These are phyloP conservation scores for Solanum chiquidenum DNA, from an alignment of 257 asterid genomes.

Conservation along the genomic window DNA sequence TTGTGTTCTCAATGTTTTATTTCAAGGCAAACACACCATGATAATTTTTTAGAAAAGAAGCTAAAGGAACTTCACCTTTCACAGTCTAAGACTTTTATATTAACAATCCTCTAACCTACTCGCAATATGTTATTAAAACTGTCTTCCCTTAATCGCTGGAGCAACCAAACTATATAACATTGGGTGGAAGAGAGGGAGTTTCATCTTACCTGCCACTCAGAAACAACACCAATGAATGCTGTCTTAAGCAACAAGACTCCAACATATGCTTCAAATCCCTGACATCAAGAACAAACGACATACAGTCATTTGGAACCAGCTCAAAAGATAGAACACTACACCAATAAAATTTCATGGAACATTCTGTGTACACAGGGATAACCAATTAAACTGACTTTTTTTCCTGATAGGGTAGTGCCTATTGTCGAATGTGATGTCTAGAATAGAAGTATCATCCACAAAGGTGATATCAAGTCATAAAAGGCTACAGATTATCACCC, in stretches of 20 bases:
- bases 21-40: not conserved
- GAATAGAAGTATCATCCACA: not conserved
- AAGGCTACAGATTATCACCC: not conserved
- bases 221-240: slow-evolving; percentile 53
- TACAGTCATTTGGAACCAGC: not conserved
- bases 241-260: slow-evolving; percentile 80
- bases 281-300: slow-evolving; percentile 11
- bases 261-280: slow-evolving; percentile 90
- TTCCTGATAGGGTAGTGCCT: not conserved
- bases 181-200: not conserved
- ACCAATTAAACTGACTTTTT: not conserved
- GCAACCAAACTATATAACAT: not conserved
- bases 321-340: not conserved
- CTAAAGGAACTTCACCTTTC: not conserved
- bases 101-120: not conserved
- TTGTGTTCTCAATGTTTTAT: not conserved
- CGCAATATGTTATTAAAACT: not conserved
- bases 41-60: not conserved
- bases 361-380: not conserved
- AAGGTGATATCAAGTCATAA: not conserved
- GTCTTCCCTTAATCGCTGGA: not conserved
- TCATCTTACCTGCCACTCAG: slow-evolving; percentile 84
- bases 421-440: not conserved
- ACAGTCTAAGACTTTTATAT: not conserved
- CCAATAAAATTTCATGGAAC: not conserved